Conservation (phyloP, 768 basidiomycete species). For the Mycena galopus region DNA sequence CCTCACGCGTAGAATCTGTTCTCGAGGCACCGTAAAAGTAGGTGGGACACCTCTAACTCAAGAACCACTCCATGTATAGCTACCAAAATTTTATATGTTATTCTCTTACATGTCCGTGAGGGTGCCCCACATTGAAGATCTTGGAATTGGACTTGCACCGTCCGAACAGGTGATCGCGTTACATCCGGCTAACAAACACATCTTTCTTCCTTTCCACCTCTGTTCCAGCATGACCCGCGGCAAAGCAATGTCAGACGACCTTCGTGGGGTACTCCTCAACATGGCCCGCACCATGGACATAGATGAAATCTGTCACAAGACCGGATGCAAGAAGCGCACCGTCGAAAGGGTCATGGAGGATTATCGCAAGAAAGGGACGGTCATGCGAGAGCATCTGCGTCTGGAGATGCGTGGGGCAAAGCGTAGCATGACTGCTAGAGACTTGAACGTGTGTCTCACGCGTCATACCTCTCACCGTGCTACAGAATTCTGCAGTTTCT, state of each 20-base stretch:
- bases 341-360: background rate
- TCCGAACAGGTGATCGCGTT: too few species aligned
- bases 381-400: background rate
- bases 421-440: background rate
- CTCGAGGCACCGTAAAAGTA: too few species aligned
- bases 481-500: slow-evolving; percentile 27
- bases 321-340: background rate
- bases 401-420: slow-evolving; percentile 6
- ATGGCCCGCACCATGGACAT: background rate
- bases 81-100: too few species aligned
- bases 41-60: too few species aligned
- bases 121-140: too few species aligned
- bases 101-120: too few species aligned
- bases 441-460: background rate
- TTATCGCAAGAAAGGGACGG: slow-evolving; percentile 10
- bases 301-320: background rate
- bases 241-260: slow-evolving; percentile 8
- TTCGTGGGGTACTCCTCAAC: too few species aligned
- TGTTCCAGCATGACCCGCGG: slow-evolving; percentile 3
- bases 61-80: too few species aligned
- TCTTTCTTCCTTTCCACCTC: background rate
- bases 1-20: too few species aligned
- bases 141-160: too few species aligned
- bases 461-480: background rate
- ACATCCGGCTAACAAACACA: too few species aligned